Conservation (phyloP, 1,284 basidiomycete species). For the Erythrobasidium hasegawianum region DNA sequence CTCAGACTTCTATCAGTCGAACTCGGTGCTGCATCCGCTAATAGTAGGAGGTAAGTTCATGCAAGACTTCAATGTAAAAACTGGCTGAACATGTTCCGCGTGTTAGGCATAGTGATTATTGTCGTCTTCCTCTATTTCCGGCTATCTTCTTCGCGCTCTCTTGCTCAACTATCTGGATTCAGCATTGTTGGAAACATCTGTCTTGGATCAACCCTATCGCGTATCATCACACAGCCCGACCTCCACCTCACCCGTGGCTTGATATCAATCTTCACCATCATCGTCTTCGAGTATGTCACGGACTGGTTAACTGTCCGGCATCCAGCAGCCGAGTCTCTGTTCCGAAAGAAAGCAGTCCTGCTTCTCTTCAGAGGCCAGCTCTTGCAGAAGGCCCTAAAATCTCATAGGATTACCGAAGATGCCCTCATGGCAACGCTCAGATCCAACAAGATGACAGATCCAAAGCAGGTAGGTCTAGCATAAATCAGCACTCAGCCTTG, state of each 20-base stretch:
- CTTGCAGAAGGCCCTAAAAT: not conserved
- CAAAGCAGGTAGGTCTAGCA: constrained; percentile 8
- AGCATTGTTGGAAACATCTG: constrained; percentile 28
- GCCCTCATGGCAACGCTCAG: constrained; percentile 11
- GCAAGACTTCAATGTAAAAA: no score
- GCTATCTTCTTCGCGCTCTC: constrained; percentile 7
- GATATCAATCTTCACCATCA: constrained; percentile 30
- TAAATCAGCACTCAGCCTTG: not conserved
- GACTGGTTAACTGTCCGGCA: constrained; percentile 19
- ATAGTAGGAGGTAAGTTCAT: constrained; percentile 16
- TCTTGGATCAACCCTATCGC: constrained; percentile 34
- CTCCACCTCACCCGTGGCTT: constrained; percentile 32
- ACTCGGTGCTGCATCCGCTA: constrained; percentile 24
- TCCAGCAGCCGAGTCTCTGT: constrained; percentile 10
- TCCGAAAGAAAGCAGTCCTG: constrained; percentile 22
- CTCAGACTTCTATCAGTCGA: constrained; percentile 19
- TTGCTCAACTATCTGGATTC: constrained; percentile 29
- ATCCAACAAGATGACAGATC: not conserved
- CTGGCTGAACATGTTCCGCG: not conserved
- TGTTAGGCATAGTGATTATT: constrained; percentile 23
- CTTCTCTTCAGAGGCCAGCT: constrained; percentile 29
- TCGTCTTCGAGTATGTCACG: constrained; percentile 31
- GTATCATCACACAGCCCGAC: constrained; percentile 36
- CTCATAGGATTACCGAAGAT: constrained; percentile 8
- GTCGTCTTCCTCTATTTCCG: constrained; percentile 33